Conservation (phyloP, 1,139 yeast species). For the Magnusiomyces paraingens region DNA sequence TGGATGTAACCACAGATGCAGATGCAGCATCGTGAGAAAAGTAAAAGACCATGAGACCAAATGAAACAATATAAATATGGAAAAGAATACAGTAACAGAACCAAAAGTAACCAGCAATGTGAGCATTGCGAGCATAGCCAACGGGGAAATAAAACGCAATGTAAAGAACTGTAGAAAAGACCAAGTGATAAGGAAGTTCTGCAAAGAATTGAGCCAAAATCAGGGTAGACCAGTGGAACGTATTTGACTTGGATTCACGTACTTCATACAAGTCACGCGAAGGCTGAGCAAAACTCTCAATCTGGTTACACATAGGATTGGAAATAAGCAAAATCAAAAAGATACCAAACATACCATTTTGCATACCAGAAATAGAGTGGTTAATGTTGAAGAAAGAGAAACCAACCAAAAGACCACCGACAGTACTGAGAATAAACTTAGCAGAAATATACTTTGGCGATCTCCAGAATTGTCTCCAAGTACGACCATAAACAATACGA, state of each 20-base stretch:
- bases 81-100: constrained; percentile 40
- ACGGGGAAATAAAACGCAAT: constrained; percentile 40
- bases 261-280: constrained; percentile 52
- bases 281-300: constrained; percentile 41
- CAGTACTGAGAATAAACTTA: constrained; percentile 41
- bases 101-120: constrained; percentile 42
- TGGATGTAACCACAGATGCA: constrained; percentile 43
- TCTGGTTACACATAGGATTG: constrained; percentile 51
- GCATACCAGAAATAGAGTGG: constrained; percentile 31
- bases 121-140: constrained; percentile 35
- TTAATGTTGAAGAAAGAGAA: constrained; percentile 41
- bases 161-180: constrained; percentile 29
- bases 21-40: constrained; percentile 42
- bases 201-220: constrained; percentile 37
- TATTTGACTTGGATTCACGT: constrained; percentile 55
- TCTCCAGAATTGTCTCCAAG: constrained; percentile 36
- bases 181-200: constrained; percentile 38
- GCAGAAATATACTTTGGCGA: constrained; percentile 33
- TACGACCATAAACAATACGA: constrained; percentile 32
- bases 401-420: constrained; percentile 47
- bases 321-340: constrained; percentile 52
- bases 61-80: constrained; percentile 41
- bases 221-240: constrained; percentile 52
- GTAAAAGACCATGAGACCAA: constrained; percentile 44
- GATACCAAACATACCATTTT: constrained; percentile 36